Evolutionary conservation across 345 rosid genomes (phyloP).

Genomic region (Salix koriyanagi): DNA sequence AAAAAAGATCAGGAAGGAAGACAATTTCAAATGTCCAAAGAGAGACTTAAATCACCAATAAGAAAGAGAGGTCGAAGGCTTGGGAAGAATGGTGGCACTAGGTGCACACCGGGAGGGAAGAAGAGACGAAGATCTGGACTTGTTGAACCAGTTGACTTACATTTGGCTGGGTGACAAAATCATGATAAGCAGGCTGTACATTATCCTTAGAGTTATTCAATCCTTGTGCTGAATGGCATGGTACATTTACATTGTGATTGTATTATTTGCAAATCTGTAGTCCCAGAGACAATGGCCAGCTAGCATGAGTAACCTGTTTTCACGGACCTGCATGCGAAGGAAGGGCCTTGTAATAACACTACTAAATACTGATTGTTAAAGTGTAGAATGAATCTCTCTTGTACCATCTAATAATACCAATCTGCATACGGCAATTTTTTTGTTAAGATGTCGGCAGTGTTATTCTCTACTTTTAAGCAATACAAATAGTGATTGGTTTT

Average conservation of each 20-base stretch:
- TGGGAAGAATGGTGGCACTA: constrained; percentile 32
- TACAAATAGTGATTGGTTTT: too few species aligned
- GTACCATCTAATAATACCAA: not conserved
- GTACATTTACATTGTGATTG: not conserved
- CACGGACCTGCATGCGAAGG: not conserved
- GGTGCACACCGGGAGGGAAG: constrained; percentile 71
- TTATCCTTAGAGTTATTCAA: constrained; percentile 9
- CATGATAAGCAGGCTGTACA: not conserved
- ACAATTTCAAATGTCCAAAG: constrained; percentile 34
- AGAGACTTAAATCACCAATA: constrained; percentile 58
- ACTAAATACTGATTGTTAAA: not conserved
- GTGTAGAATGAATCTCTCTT: constrained; percentile 10
- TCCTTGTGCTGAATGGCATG: not conserved
- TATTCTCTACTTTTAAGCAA: not conserved
- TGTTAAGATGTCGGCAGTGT: not conserved
- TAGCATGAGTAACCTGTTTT: not conserved
- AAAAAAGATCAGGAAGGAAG: constrained; percentile 25
- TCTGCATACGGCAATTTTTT: not conserved
- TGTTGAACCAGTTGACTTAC: constrained; percentile 38
- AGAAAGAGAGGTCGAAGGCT: constrained; percentile 35
- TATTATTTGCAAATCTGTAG: not conserved
- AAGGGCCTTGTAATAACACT: not conserved
- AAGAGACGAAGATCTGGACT: constrained; percentile 57
- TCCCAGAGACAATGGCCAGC: not conserved
- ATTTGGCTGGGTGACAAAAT: constrained; percentile 28